Base-by-base conservation (phyloP, 1,284 basidiomycete genomes). In the Ceratobasidium sp. region DNA sequence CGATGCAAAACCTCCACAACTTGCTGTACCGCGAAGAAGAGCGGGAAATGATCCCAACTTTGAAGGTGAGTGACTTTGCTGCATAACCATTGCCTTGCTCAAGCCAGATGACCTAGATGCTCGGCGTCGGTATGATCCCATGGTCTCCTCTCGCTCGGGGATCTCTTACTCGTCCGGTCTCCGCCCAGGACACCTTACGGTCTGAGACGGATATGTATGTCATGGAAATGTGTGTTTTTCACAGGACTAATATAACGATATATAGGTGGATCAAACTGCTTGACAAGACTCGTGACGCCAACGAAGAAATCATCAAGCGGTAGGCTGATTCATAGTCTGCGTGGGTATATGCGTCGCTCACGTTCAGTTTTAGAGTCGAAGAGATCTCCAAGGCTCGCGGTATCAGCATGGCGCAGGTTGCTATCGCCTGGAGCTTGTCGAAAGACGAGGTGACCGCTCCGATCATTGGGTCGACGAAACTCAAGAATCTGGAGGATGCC, bases 401-500 rank as follows among this genome's bases (percentile, higher is more conserved):
- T 33, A 69, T 76, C 24, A 74, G 72, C 36, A 79, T 79, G 79
- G 78, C 79, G 33, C 79, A 79, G 71, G 64, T 79, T 15, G 79
- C 79, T 6, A 63, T 76, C n/a, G 79, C 79, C 22, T 79, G 79
- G 79, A 54, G 56, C 6, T 66, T 82, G 5, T 75, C 69, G 9
- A 75, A 75, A 67, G 59, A 65, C 24, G 71, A 51, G 5, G 85
- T 89, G 11, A 83, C 85, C n/a, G 87, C 87, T 8, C 88, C 88
- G 1, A 88, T 89, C 77, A 83, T 89, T n/a, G 88, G 88, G 0
- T 86, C 85, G 9, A 89, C 86, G 9, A 86, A 82, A 57, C 79
- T 88, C 8, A 81, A 86, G 77, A 87, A 88, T 79, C 79, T 89
- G 22, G 81, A 84, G 73, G 87, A 88, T 62, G 81, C 86, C 65